Evolutionary conservation across 2,329 filamentous ascomycete genomes (phyloP).

Genomic region (Aquanectria penicillioides): DNA sequence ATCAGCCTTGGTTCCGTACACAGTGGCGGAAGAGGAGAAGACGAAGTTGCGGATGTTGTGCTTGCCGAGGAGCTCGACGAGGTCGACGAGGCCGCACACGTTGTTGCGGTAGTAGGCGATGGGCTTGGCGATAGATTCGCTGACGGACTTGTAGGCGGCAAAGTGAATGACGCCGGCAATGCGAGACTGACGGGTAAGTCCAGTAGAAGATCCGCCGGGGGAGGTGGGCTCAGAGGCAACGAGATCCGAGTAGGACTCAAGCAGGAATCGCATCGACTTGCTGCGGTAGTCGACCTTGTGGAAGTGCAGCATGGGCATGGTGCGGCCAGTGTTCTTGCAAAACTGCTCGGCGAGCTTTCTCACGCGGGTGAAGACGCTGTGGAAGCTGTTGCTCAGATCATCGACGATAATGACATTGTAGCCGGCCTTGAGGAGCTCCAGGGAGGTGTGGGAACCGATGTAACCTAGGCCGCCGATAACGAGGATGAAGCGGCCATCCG

Average conservation of each 20-base stretch:
- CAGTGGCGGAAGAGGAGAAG: conserved; percentile 74
- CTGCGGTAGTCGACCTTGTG: conserved; percentile 52
- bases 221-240: conserved; percentile 9
- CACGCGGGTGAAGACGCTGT: conserved; percentile 29
- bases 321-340: conserved; percentile 14
- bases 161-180: conserved; percentile 72
- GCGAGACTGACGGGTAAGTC: conserved; percentile 22
- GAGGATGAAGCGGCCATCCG: conserved; percentile 48
- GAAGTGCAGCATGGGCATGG: conserved; percentile 45
- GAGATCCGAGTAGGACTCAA: conserved; percentile 47
- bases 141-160: conserved; percentile 73
- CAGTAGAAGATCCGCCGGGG: conserved; percentile 16
- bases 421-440: conserved; percentile 63
- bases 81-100: conserved; percentile 69
- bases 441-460: conserved; percentile 65
- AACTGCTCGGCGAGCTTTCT: conserved; percentile 22
- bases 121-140: conserved; percentile 68
- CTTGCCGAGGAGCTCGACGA: conserved; percentile 65
- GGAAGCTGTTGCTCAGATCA: conserved; percentile 56
- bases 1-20: conserved; percentile 68
- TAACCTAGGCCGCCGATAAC: conserved; percentile 65
- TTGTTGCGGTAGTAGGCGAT: conserved; percentile 76
- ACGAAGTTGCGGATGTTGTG: conserved; percentile 73
- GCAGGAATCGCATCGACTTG: conserved; percentile 48
- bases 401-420: conserved; percentile 63